A percentile compares a stretch with the other conserved stretches of the same genome.
These are phyloP conservation scores for Verticillium albo-atrum DNA, from an alignment of 2,329 filamentous ascomycete species.

Conservation along the genomic window DNA sequence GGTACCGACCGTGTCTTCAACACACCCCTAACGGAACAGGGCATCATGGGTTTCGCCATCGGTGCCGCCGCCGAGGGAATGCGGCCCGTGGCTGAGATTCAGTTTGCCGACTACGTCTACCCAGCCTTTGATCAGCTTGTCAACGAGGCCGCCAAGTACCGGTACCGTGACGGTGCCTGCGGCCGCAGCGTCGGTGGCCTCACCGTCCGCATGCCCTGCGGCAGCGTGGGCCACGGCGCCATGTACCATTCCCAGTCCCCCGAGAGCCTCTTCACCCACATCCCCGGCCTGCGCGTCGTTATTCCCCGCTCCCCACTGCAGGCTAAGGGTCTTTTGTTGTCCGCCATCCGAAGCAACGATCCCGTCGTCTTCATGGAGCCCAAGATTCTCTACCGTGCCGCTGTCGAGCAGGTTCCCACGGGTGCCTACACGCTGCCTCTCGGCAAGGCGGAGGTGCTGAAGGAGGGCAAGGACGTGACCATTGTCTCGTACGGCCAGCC, in stretches of 20 bases:
- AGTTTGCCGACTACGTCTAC: constrained; percentile 93
- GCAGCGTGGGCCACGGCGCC: constrained; percentile 83
- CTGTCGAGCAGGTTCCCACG: constrained; percentile 84
- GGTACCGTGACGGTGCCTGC: constrained; percentile 65
- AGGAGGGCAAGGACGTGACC: constrained; percentile 74
- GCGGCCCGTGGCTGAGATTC: constrained; percentile 89
- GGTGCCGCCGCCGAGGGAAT: constrained; percentile 87
- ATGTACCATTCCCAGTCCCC: constrained; percentile 88
- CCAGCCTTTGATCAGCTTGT: constrained; percentile 93
- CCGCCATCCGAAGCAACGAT: constrained; percentile 75
- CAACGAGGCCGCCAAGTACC: constrained; percentile 85
- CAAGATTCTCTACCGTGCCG: constrained; percentile 86
- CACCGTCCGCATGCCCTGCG: constrained; percentile 86
- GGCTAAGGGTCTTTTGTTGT: constrained; percentile 80
- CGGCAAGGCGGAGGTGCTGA: constrained; percentile 79
- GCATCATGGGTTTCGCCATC: constrained; percentile 89
- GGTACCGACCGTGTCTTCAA: constrained; percentile 92
- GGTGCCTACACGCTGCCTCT: constrained; percentile 79
- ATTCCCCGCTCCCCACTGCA: constrained; percentile 82
- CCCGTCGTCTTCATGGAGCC: constrained; percentile 93
- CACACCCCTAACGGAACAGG: constrained; percentile 90
- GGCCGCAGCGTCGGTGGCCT: constrained; percentile 67
- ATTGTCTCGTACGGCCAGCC: constrained; percentile 88
- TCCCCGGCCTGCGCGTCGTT: constrained; percentile 80
- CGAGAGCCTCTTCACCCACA: constrained; percentile 81